Percentiles rank a stretch among this genome's conserved stretches.
Conservation (phyloP, 192 early-diverging fungal genomes). For the Coemansia sp. region DNA sequence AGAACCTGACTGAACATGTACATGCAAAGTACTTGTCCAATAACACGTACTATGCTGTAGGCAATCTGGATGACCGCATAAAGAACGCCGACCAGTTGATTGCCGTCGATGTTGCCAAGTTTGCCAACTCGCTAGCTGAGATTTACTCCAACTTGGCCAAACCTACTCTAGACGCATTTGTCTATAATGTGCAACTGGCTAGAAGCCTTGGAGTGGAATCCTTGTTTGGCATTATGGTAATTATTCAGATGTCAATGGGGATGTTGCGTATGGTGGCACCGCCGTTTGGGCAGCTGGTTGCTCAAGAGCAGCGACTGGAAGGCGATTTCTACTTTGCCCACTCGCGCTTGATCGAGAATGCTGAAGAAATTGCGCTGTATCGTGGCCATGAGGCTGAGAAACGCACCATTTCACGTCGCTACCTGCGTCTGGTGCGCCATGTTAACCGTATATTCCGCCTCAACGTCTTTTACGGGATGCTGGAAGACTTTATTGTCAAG, state of each 20-base stretch:
- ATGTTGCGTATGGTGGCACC: conserved; percentile 84
- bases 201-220: conserved; percentile 82
- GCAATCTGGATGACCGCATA: conserved; percentile 91
- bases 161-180: conserved; percentile 87
- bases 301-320: conserved; percentile 85
- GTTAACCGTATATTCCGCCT: conserved; percentile 81
- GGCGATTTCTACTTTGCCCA: conserved; percentile 96
- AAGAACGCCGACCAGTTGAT: conserved; percentile 87
- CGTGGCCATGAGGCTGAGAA: conserved; percentile 82
- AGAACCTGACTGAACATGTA: conserved; percentile 82
- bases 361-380: conserved; percentile 94
- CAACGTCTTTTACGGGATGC: conserved; percentile 88
- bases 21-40: conserved; percentile 82
- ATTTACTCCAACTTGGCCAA: conserved; percentile 96
- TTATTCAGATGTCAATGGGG: conserved; percentile 74
- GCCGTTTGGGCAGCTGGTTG: conserved; percentile 94
- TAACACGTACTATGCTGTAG: conserved; percentile 92
- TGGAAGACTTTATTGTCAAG: conserved; percentile 98
- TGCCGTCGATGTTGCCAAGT: conserved; percentile 88
- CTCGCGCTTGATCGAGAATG: conserved; percentile 90
- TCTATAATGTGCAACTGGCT: conserved; percentile 88
- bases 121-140: conserved; percentile 79
- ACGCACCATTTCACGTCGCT: conserved; percentile 73
- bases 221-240: conserved; percentile 74
- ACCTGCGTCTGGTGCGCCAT: conserved; percentile 78